These are phyloP conservation scores for Stellera chamaejasme DNA, from an alignment of 345 rosid species.

Conservation along the genomic window DNA sequence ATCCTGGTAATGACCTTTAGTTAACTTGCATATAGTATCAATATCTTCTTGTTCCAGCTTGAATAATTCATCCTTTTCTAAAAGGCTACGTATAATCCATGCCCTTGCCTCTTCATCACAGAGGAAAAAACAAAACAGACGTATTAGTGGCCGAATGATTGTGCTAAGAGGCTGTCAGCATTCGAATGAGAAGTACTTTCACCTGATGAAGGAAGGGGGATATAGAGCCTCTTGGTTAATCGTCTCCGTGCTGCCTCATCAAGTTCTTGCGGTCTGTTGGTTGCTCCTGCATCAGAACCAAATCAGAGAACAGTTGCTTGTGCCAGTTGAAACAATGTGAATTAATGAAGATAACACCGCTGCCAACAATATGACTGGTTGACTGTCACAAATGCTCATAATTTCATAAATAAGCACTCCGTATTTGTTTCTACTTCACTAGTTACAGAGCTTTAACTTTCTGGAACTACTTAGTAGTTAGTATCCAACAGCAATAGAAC, in stretches of 20 bases:
- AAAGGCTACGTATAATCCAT: constrained; percentile 73
- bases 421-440: too few species aligned
- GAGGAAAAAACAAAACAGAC: too few species aligned
- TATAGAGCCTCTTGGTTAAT: constrained; percentile 86
- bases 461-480: too few species aligned
- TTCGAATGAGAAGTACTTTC: constrained; percentile 11
- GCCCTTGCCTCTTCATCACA: constrained; percentile 81
- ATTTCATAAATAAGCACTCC: too few species aligned
- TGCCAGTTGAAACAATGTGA: too few species aligned
- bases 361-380: too few species aligned
- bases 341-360: too few species aligned
- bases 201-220: constrained; percentile 95
- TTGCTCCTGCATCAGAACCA: constrained; percentile 60
- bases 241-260: constrained; percentile 98
- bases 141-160: too few species aligned
- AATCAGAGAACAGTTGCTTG: neutral
- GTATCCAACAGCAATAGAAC: too few species aligned
- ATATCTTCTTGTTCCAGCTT: constrained; percentile 69
- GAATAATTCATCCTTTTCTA: constrained; percentile 85
- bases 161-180: neutral
- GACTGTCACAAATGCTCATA: too few species aligned
- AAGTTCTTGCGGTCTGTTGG: constrained; percentile 97
- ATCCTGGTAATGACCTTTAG: constrained; percentile 36
- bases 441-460: too few species aligned
- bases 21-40: constrained; percentile 61